Base-by-base conservation (phyloP, 2,329 filamentous ascomycete species). In the Nemania abortiva region DNA sequence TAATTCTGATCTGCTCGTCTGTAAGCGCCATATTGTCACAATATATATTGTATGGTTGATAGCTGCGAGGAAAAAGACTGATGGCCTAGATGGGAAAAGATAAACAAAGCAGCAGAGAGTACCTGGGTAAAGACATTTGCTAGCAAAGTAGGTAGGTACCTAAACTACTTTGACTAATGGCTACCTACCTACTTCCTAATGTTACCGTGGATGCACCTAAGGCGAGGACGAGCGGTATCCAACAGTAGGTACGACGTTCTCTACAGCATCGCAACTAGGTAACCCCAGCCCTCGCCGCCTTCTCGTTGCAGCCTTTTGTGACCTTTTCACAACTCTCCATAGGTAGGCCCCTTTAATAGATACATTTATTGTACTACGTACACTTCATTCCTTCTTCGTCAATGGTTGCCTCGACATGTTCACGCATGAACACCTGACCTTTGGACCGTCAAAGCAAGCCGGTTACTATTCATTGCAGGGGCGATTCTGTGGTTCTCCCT, bases 1-100 rank as follows among this genome's bases (percentile, higher is more conserved):
- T 65, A 49, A 65, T 53, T 53, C 59, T 58, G 7, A 24, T 64
- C 34, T 56, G 42, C 15, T 68, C 15, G 20, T 64, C n/a, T 63
- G 29, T 52, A 54, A 68, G 54, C 15, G 6, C 13, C 59, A 64
- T 68, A 39, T 49, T 58, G n/a, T 34, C 53, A 47, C 52, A 34
- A 29, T 24, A 56, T 37, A 39, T 37, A 39, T 10, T 20, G 9
- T n/a, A n/a, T 39, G 29, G 57, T 50, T 50, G 10, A 63, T 56
- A 50, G 39, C 39, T 52, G 42, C 15, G 29, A 39, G 9, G 20
- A 60, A n/a, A n/a, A 60, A 60, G 29, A 52, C 15, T 60, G 31
- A 53, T 61, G 31, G 45, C 29, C 29, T 29, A 29, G 47, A 53
- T 61, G 47, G 47, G 47, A 42, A 61, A 53, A 24, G 45, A 5